Percentiles rank a stretch among this genome's conserved stretches.
These are phyloP conservation scores for Raddia guianensis DNA, from an alignment of 176 grass and related monocot genomes.

Conservation along the genomic window DNA sequence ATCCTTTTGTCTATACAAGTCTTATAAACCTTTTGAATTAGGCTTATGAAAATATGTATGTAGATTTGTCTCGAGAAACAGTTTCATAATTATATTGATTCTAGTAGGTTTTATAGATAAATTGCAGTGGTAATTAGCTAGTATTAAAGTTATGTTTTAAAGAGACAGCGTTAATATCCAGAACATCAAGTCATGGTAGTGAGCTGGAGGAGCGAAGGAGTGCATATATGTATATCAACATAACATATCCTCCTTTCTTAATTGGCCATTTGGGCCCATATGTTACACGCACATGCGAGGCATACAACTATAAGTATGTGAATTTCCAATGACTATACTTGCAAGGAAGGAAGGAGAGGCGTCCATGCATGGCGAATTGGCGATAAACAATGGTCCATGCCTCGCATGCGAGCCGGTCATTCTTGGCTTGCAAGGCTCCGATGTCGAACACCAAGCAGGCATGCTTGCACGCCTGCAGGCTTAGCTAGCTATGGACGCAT, in stretches of 20 bases:
- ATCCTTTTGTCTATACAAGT: too few species aligned
- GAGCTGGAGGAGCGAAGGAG: too few species aligned
- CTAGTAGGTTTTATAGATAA: too few species aligned
- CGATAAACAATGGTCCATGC: constrained; percentile 29
- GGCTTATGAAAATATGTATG: too few species aligned
- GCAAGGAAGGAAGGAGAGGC: background rate
- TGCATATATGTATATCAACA: background rate
- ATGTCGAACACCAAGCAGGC: background rate
- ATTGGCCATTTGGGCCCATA: background rate
- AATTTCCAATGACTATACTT: background rate
- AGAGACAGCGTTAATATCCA: too few species aligned
- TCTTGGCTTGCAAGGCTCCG: constrained; percentile 44
- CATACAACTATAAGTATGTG: background rate
- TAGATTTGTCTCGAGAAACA: too few species aligned
- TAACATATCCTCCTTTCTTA: background rate
- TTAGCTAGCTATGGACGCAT: background rate
- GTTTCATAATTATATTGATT: too few species aligned
- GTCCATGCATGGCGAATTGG: background rate
- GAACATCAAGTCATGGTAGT: too few species aligned
- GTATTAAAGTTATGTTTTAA: too few species aligned
- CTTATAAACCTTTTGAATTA: too few species aligned
- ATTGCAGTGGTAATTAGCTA: too few species aligned
- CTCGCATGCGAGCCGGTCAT: background rate
- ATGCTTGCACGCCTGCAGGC: background rate
- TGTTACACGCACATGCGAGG: background rate